Evolutionary conservation across 2,329 filamentous ascomycete species (phyloP).

Genomic region (Fonsecaea nubica): DNA sequence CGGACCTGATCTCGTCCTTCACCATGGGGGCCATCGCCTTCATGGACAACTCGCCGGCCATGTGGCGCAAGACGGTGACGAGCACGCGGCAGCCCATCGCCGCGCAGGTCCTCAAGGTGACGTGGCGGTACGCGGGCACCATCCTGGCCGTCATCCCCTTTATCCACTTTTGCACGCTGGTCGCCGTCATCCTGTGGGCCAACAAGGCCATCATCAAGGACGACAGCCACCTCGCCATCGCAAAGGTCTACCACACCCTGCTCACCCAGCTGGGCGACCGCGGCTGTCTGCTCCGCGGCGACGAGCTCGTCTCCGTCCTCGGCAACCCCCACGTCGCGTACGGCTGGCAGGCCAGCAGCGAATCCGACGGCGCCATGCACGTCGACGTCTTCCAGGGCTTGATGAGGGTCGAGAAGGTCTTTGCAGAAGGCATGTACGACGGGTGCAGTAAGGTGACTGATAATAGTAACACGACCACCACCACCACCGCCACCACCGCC

Average conservation of each 20-base stretch:
- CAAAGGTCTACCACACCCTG: conserved; percentile 34
- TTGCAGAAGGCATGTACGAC: conserved; percentile 32
- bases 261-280: conserved; percentile 29
- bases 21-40: conserved; percentile 31
- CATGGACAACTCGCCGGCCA: conserved; percentile 26
- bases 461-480: not conserved
- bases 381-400: conserved; percentile 31
- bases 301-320: conserved; percentile 32
- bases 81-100: conserved; percentile 83
- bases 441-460: conserved; percentile 9
- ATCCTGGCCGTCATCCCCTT: conserved; percentile 35
- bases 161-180: conserved; percentile 35
- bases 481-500: not conserved
- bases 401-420: conserved; percentile 13
- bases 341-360: conserved; percentile 26
- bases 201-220: conserved; percentile 40
- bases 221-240: conserved; percentile 37
- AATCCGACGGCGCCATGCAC: conserved; percentile 27
- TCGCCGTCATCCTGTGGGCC: conserved; percentile 35
- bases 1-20: conserved; percentile 30
- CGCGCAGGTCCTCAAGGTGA: conserved; percentile 89
- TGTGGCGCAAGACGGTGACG: conserved; percentile 66
- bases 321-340: conserved; percentile 35
- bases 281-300: conserved; percentile 37
- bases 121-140: conserved; percentile 32